Conservation (phyloP, 257 asterid species). For the Solanum rostratum region DNA sequence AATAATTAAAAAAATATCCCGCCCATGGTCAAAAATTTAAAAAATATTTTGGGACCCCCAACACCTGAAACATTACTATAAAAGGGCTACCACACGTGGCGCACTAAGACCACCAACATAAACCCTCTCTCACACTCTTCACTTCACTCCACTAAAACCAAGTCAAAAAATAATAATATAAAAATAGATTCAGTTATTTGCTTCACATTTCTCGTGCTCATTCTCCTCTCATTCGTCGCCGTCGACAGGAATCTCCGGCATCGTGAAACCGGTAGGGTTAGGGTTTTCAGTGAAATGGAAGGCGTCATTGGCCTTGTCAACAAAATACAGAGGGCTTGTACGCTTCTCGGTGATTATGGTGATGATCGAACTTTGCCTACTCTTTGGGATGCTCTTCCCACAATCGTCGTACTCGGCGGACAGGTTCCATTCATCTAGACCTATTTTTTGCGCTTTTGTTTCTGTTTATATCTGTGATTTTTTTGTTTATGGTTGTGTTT, state of each 20-base stretch:
- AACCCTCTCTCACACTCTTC: neutral
- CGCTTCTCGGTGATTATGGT: constrained; percentile 25
- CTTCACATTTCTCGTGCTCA: neutral
- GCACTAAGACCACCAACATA: neutral
- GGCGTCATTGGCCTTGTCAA: constrained; percentile 23
- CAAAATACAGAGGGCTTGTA: constrained; percentile 26
- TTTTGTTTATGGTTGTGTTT: neutral
- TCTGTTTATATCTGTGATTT: neutral
- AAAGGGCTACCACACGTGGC: constrained; percentile 14
- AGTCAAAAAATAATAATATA: neutral
- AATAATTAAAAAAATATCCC: neutral
- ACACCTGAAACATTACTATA: no score
- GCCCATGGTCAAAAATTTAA: constrained; percentile 2
- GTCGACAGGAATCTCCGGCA: neutral
- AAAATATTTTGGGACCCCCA: neutral
- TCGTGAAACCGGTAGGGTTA: neutral
- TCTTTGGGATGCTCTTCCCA: constrained; percentile 40
- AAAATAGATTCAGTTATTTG: constrained; percentile 12
- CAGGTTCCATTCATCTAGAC: constrained; percentile 8
- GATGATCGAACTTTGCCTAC: constrained; percentile 25
- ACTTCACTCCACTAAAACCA: neutral
- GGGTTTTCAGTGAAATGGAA: constrained; percentile 8
- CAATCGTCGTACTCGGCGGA: constrained; percentile 38
- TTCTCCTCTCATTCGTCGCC: neutral
- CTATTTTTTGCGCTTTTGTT: neutral